These are phyloP conservation scores for Neopestalotiopsis clavispora DNA, from an alignment of 2,329 filamentous ascomycete genomes.

Conservation along the genomic window DNA sequence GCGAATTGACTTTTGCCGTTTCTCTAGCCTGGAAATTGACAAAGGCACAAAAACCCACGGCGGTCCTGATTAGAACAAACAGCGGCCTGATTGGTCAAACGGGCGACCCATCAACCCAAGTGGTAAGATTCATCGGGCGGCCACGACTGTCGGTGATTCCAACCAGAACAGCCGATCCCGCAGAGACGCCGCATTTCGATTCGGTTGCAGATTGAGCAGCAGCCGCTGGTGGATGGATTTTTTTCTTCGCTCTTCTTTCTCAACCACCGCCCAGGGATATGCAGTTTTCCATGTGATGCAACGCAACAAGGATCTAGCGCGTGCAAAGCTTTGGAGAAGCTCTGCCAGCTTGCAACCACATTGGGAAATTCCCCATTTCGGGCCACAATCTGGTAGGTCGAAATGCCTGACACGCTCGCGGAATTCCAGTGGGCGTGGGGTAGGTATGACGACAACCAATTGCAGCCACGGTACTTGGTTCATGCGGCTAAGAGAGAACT, in stretches of 20 bases:
- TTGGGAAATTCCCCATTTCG: slow-evolving; percentile 19
- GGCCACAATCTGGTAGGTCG: slow-evolving; percentile 21
- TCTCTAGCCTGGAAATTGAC: background rate
- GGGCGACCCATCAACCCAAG: background rate
- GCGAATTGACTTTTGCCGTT: background rate
- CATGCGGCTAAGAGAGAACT: slow-evolving; percentile 34
- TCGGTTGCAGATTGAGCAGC: background rate
- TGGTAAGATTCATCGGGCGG: background rate
- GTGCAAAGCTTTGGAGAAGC: slow-evolving; percentile 14
- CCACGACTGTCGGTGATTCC: background rate
- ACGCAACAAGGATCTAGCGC: slow-evolving; percentile 16
- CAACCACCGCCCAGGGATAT: background rate
- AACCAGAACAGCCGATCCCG: background rate
- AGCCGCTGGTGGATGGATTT: background rate
- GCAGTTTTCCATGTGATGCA: slow-evolving; percentile 18
- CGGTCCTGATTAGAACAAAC: background rate
- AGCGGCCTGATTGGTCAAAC: background rate
- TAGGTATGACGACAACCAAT: slow-evolving; percentile 36
- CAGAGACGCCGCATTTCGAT: background rate
- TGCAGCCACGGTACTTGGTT: slow-evolving; percentile 25
- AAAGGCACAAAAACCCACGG: background rate
- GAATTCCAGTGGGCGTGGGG: slow-evolving; percentile 26
- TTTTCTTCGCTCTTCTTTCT: background rate
- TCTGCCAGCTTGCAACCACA: slow-evolving; percentile 16
- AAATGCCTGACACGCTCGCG: slow-evolving; percentile 2